Percentiles rank a stretch among this genome's conserved stretches.
Evolutionary conservation across 805 yeast species (phyloP).

Genomic region (Ogataea glucozyma): DNA sequence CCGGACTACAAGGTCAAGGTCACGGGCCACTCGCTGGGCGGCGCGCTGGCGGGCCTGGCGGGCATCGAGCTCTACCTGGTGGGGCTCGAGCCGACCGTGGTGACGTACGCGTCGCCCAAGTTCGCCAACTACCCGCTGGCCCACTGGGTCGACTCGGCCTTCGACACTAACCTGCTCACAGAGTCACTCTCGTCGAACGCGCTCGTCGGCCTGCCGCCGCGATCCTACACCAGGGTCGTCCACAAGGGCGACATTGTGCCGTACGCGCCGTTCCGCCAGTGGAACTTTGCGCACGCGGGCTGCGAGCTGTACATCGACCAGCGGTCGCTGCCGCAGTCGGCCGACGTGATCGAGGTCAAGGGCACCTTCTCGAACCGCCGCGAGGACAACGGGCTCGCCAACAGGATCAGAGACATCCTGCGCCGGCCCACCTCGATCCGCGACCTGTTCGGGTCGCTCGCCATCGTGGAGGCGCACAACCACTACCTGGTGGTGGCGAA

Average conservation of each 20-base stretch:
- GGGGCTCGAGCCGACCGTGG: conserved; percentile 55
- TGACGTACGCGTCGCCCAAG: conserved; percentile 66
- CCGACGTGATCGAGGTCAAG: conserved; percentile 14
- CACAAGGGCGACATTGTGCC: conserved; percentile 64
- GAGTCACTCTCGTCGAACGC: background rate
- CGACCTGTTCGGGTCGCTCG: conserved; percentile 2
- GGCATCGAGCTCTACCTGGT: conserved; percentile 60
- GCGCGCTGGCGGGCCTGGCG: conserved; percentile 62
- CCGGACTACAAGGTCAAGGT: conserved; percentile 53
- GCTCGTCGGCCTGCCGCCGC: conserved; percentile 6
- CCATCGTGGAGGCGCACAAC: conserved; percentile 14
- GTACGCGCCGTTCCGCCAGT: conserved; percentile 52
- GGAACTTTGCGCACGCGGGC: conserved; percentile 47
- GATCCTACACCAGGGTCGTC: conserved; percentile 54
- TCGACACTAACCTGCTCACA: conserved; percentile 36
- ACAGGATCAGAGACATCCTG: conserved; percentile 1
- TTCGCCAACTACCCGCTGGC: conserved; percentile 56
- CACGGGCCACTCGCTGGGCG: conserved; percentile 72
- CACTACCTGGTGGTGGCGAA: conserved; percentile 10
- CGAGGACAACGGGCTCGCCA: conserved; percentile 7
- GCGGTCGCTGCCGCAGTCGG: conserved; percentile 38
- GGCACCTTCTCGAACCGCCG: conserved; percentile 14
- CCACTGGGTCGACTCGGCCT: conserved; percentile 52
- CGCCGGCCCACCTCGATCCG: conserved; percentile 4
- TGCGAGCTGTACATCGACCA: conserved; percentile 48